Percentiles rank a stretch among this genome's conserved stretches.
These are phyloP conservation scores for Phaeodactylum tricornutum DNA, from an alignment of 108 stramenopile genomes.

Conservation along the genomic window DNA sequence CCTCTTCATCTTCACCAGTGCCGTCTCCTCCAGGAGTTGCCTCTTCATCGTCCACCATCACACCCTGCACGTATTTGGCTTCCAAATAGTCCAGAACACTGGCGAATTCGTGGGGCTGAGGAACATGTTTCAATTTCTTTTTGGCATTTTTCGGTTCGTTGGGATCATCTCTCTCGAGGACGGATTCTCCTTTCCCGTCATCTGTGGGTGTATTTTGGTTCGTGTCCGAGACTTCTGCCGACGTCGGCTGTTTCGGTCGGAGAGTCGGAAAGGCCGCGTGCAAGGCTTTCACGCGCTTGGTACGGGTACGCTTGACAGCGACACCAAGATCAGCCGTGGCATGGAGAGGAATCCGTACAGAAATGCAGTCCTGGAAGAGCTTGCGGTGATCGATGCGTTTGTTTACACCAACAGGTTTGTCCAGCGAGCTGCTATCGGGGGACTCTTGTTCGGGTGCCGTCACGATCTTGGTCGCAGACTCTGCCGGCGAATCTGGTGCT, in stretches of 20 bases:
- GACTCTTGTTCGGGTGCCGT: no score
- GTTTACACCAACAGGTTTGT: no score
- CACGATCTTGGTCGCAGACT: no score
- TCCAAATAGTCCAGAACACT: constrained; percentile 76
- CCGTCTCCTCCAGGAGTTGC: constrained; percentile 11
- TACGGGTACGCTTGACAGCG: constrained; percentile 52
- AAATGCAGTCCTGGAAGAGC: constrained; percentile 51
- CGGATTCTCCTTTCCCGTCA: constrained; percentile 7
- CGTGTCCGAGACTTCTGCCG: neutral
- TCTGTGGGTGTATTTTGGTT: neutral
- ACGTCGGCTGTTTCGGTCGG: constrained; percentile 3
- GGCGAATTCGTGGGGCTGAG: constrained; percentile 42
- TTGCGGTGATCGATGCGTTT: no score
- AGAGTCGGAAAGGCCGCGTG: constrained; percentile 28
- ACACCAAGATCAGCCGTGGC: constrained; percentile 72
- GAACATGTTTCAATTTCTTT: constrained; percentile 22
- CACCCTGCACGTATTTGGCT: constrained; percentile 79
- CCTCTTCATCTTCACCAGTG: constrained; percentile 15
- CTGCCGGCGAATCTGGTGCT: no score
- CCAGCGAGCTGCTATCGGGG: no score
- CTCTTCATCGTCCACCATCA: constrained; percentile 43
- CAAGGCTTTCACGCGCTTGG: constrained; percentile 38
- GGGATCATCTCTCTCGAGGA: constrained; percentile 6
- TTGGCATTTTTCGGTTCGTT: no score
- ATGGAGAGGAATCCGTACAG: constrained; percentile 53